Conservation (phyloP, 768 basidiomycete genomes). For the Cystofilobasidium capitatum region DNA sequence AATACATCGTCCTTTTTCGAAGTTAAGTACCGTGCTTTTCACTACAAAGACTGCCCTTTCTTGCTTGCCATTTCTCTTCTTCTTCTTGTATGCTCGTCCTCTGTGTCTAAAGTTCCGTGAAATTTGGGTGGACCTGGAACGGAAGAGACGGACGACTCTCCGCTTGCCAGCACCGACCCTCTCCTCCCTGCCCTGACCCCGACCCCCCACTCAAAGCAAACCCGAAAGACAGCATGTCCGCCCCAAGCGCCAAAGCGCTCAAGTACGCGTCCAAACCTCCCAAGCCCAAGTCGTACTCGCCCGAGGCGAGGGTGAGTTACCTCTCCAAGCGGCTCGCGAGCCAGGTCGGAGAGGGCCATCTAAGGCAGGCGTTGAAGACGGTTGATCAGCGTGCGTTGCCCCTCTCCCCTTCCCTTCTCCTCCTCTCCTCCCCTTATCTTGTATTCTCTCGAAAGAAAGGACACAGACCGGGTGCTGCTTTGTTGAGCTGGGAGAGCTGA, state of each 20-base stretch:
- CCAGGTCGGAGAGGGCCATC: slow-evolving; percentile 83
- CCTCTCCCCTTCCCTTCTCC: background rate
- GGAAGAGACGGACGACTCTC: no score
- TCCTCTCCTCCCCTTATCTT: background rate
- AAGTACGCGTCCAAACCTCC: background rate
- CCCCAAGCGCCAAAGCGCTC: background rate
- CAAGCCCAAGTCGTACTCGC: background rate
- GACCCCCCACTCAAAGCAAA: no score
- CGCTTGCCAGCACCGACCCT: no score
- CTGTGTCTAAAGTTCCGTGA: no score
- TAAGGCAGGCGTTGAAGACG: slow-evolving; percentile 75
- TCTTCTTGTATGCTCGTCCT: no score
- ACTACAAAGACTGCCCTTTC: no score
- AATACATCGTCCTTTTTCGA: no score
- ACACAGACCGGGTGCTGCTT: background rate
- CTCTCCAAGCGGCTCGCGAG: slow-evolving; percentile 52
- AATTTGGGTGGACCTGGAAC: no score
- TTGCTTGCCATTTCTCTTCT: no score
- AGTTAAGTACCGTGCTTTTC: no score
- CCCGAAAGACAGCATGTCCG: no score
- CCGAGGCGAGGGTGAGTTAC: slow-evolving; percentile 33
- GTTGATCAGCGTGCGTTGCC: slow-evolving; percentile 68
- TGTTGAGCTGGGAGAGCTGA: background rate
- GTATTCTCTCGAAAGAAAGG: background rate
- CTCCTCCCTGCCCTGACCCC: no score